Evolutionary conservation across 768 basidiomycete genomes (phyloP).

Genomic region (Leccinum variicolor): DNA sequence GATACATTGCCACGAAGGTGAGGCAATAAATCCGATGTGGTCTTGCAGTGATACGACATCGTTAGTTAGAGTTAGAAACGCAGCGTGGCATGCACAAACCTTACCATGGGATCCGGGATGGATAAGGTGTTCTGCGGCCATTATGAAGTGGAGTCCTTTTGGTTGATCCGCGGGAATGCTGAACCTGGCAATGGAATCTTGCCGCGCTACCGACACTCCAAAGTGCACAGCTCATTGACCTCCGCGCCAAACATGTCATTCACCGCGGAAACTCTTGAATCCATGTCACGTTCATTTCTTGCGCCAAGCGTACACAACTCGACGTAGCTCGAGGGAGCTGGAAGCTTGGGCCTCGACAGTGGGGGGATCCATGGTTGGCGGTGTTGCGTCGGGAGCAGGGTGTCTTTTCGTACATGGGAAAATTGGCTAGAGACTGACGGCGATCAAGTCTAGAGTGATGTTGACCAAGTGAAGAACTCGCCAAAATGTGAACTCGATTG

Average conservation of each 20-base stretch:
- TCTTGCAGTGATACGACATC: slow-evolving; percentile 8
- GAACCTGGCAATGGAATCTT: background rate
- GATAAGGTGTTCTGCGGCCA: slow-evolving; percentile 56
- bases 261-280: background rate
- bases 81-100: background rate
- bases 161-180: slow-evolving; percentile 12
- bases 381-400: background rate
- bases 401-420: background rate
- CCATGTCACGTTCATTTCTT: background rate
- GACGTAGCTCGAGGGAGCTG: background rate
- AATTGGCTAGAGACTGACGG: background rate
- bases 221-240: background rate
- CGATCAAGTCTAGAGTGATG: background rate
- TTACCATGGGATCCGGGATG: slow-evolving; percentile 53
- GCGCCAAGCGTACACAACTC: background rate
- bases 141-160: slow-evolving; percentile 42
- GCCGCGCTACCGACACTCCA: slow-evolving; percentile 6
- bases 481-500: background rate
- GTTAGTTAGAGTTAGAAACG: background rate
- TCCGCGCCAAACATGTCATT: background rate
- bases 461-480: background rate
- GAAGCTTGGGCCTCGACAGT: background rate
- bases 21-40: slow-evolving; percentile 16
- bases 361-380: background rate
- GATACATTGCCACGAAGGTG: slow-evolving; percentile 12